A percentile compares a stretch with the other conserved stretches of the same genome.
Conservation (phyloP, 345 rosid genomes). For the Zanthoxylum bungeanum region DNA sequence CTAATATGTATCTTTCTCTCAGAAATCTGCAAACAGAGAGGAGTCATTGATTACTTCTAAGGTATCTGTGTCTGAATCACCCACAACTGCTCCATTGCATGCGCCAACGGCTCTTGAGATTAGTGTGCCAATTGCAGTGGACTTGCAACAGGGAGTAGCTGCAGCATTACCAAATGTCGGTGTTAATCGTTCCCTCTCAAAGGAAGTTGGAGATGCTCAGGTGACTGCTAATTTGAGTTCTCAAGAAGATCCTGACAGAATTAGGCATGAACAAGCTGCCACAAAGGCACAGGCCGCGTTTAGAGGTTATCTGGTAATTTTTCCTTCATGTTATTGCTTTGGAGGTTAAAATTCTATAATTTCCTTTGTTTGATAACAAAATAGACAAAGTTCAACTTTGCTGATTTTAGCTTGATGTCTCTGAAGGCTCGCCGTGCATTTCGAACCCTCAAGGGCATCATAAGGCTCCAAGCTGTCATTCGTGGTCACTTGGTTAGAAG, state of each 20-base stretch:
- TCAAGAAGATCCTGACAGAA: conserved; percentile 38
- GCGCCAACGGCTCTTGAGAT: conserved; percentile 29
- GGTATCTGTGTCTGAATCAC: conserved; percentile 30
- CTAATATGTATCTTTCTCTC: conserved; percentile 18
- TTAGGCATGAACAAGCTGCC: conserved; percentile 58
- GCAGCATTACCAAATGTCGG: conserved; percentile 27
- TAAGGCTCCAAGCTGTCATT: conserved; percentile 67
- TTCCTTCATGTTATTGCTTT: conserved; percentile 9
- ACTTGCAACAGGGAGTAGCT: conserved; percentile 22
- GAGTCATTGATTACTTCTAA: conserved; percentile 47
- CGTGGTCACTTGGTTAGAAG: conserved; percentile 85
- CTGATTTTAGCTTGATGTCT: conserved; percentile 21
- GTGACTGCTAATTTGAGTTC: conserved; percentile 18
- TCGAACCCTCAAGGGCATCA: conserved; percentile 49
- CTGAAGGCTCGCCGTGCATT: conserved; percentile 63
- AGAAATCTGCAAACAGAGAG: conserved; percentile 55
- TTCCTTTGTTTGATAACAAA: neutral
- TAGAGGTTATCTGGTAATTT: conserved; percentile 67
- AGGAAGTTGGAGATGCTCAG: conserved; percentile 14
- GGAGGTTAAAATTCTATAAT: neutral
- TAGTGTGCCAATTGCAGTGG: conserved; percentile 25
- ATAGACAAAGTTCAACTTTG: neutral
- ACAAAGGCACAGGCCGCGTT: conserved; percentile 62
- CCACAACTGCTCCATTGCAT: conserved; percentile 29
- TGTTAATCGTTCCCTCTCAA: too few relatives aligned